These are phyloP conservation scores for Tetracentron sinense DNA, from an alignment of 164 flowering plant species.

Conservation along the genomic window DNA sequence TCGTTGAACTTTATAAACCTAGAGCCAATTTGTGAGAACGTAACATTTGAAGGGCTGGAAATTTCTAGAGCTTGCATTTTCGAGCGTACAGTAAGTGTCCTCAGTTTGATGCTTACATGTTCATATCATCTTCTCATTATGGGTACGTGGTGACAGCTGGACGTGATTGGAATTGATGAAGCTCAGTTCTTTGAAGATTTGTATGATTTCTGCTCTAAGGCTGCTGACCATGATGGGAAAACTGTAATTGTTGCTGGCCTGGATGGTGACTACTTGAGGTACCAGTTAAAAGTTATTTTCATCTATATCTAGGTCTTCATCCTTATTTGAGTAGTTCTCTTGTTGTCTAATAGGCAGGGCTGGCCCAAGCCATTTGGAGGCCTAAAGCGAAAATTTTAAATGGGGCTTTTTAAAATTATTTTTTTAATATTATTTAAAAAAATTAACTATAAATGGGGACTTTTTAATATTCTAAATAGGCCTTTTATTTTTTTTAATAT, in stretches of 20 bases:
- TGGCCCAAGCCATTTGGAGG: too few species aligned
- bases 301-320: too few species aligned
- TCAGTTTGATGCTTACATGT: not conserved
- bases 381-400: too few species aligned
- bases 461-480: too few species aligned
- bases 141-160: constrained; percentile 45
- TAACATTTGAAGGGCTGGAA: too few species aligned
- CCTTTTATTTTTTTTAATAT: too few species aligned
- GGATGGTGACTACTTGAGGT: constrained; percentile 96
- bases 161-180: constrained; percentile 97
- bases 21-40: not conserved
- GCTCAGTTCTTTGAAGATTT: constrained; percentile 95
- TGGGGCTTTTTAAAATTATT: too few species aligned
- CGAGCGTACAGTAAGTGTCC: not conserved
- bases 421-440: too few species aligned
- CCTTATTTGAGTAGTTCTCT: too few species aligned
- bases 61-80: too few species aligned
- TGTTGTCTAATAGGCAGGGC: too few species aligned
- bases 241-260: constrained; percentile 80
- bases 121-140: not conserved
- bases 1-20: not conserved
- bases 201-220: constrained; percentile 79
- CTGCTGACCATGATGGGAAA: constrained; percentile 88
- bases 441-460: too few species aligned
- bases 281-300: not conserved